Evolutionary conservation across 2,329 filamentous ascomycete species (phyloP).

Genomic region (Arthroderma sp.): DNA sequence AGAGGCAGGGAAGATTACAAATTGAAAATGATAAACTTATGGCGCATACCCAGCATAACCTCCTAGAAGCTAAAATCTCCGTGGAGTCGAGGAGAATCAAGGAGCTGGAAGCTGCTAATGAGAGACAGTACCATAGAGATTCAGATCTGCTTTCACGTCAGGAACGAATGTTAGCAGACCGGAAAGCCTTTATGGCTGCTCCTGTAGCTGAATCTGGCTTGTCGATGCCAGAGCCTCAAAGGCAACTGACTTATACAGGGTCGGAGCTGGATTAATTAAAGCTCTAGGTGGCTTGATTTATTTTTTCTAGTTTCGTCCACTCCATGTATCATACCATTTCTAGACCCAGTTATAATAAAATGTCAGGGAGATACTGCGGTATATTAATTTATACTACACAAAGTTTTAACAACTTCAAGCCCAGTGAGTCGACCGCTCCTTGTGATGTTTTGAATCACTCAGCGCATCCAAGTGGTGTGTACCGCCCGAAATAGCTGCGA

Average conservation of each 20-base stretch:
- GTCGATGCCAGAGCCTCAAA: not conserved
- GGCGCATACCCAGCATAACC: constrained; percentile 9
- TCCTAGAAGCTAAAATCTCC: constrained; percentile 11
- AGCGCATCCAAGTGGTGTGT: too few species aligned
- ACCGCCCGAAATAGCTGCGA: too few species aligned
- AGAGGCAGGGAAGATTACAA: constrained; percentile 10
- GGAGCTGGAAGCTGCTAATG: constrained; percentile 13
- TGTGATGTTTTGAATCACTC: too few species aligned
- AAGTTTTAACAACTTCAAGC: too few species aligned
- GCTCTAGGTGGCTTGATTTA: not conserved
- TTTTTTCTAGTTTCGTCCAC: not conserved
- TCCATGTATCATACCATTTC: not conserved
- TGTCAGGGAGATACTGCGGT: too few species aligned
- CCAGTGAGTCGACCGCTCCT: too few species aligned
- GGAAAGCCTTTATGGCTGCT: constrained; percentile 8
- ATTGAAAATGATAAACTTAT: constrained; percentile 10
- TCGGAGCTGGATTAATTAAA: not conserved
- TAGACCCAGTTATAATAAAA: too few species aligned
- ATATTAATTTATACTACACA: too few species aligned
- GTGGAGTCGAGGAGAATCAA: constrained; percentile 11
- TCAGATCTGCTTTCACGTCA: constrained; percentile 12
- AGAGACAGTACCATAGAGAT: constrained; percentile 14
- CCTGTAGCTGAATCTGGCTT: not conserved
- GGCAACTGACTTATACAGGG: not conserved
- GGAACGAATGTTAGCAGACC: constrained; percentile 8